Base-by-base conservation (phyloP, 345 rosid species). In the Citrus mangshanensis region DNA sequence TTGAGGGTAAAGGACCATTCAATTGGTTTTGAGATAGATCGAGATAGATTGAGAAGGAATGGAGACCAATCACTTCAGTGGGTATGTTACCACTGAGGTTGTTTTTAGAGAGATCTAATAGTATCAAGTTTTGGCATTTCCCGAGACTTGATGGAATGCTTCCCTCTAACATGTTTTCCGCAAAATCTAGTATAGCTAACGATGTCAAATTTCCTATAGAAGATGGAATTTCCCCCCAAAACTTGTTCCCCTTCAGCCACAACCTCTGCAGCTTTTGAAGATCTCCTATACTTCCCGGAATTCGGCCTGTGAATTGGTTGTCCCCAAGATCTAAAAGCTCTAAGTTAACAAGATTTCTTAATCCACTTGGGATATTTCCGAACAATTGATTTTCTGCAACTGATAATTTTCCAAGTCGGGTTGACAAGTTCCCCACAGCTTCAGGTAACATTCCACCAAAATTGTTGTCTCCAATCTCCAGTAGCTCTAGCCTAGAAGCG, bases 141-240 rank as follows among this genome's bases (percentile, higher is more conserved):
- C 30, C 30, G 1, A 28, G 30, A 28, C 30, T 28, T 28, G 30
- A 28, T 28, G 30, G 30, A 28, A 28, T 28, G 30, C 2, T 28
- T 28, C 30, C 30, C 30, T 28, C 81, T 51, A 82, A 71, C 1
- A 2, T 12, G 76, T 87, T 87, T n/a, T 27, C 3, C 0, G 2
- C 1, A 21, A 82, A 51, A 59, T 0, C 0, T 12, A 86, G 74
- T 1, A 0, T 1, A 2, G 22, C 24, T 51, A 81, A 28, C 18
- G 16, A 21, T 14, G 79, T 72, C 4, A 56, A 32, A 40, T 86
- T 84, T 2, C 72, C 70, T 8, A 87, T 22, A 10, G 79, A 87
- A 5, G 66, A 46, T 64, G 69, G 76, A 35, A 70, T 64, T 18
- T 22, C 24, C 24, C 70, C 76, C 0, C 24, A 46, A 14, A 78